Base-by-base conservation (phyloP, 805 yeast species). In the Kluyveromyces lactis region DNA sequence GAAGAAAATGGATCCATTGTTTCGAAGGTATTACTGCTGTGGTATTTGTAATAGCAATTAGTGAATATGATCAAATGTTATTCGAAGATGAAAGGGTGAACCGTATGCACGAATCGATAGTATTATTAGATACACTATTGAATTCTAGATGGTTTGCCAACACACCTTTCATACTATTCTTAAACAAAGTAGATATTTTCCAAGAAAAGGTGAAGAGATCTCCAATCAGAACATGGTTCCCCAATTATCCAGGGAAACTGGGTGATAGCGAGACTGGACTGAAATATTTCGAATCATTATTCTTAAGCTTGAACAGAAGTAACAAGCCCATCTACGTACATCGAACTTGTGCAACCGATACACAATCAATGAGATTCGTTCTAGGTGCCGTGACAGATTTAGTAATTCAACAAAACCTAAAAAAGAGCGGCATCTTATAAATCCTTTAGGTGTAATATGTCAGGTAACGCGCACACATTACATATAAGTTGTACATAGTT, bases 291-390 rank as follows among this genome's bases (percentile, higher is more conserved):
- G 95, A 84, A 53, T 65, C 67, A 31, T 63, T 75, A 36, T 85
- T 87, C 49, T 53, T 81, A 42, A 67, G 73, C 39, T 58, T 84
- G 43, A 86, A 87, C 57, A 66, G 75, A 44, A 58, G 72, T 3
- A 72, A 77, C 24, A 71, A 75, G 34, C 90, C 87, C n/a, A 73
- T 92, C 24, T 92, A 92, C 56, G 82, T 86, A 17, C 96, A 87
- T 63, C 68, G 87, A 48, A 92, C 98, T 1, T 87, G 97, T 64
- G 98, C 98, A 0, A 92, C 98, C 0, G 97, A 92, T 58, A 76
- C 94, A 0, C 69, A 75, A 40, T 75, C 87, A 21, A 92, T 92
- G 95, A 73, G 75, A 53, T 90, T 89, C 54, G 96, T 92, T 13
- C 69, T 92, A 41, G 75, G 84, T 3, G 96, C 97, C 0, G 95